phyloP scores from a whole-genome alignment of 345 rosid genomes.

The Aquilaria sinensis region DNA sequence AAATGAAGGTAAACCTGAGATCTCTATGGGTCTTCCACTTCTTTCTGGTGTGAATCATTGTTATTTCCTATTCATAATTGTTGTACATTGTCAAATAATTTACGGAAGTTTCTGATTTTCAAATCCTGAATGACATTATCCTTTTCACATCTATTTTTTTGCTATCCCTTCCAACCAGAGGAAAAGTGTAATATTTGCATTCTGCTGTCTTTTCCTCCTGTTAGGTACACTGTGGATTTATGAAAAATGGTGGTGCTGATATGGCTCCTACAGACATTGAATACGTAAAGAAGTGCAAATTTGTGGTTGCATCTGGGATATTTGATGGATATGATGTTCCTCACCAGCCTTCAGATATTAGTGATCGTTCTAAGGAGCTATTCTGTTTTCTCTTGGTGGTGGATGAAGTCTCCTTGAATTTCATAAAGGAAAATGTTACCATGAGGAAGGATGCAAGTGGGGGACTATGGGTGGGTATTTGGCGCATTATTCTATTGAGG shows the following conservation, averaged over 20 bases:
- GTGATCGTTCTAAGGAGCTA: conserved; percentile 63
- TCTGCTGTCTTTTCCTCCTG: conserved; percentile 8
- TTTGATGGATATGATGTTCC: conserved; percentile 92
- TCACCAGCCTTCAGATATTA: conserved; percentile 82
- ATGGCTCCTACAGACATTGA: conserved; percentile 60
- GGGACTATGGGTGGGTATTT: conserved; percentile 88
- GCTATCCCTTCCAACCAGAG: not conserved
- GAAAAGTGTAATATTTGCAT: conserved; percentile 6
- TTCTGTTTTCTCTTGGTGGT: conserved; percentile 94
- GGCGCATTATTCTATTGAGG: conserved; percentile 88
- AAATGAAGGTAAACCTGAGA: conserved; percentile 58
- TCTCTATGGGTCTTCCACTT: conserved; percentile 1
- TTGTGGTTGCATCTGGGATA: conserved; percentile 91
- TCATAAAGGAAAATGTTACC: conserved; percentile 59
- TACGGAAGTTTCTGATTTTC: too few relatives aligned
- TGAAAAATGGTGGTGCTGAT: conserved; percentile 78
- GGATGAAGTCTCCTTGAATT: conserved; percentile 69
- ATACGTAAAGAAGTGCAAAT: conserved; percentile 70
- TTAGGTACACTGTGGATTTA: conserved; percentile 91
- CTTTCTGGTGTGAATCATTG: too few relatives aligned
- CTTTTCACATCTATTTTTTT: not conserved
- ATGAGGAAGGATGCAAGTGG: conserved; percentile 55
- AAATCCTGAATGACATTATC: too few relatives aligned
- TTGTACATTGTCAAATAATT: not conserved
- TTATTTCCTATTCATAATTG: not conserved